Conservation (phyloP, 352 stramenopile genomes). For the Globisporangium nodosum region DNA sequence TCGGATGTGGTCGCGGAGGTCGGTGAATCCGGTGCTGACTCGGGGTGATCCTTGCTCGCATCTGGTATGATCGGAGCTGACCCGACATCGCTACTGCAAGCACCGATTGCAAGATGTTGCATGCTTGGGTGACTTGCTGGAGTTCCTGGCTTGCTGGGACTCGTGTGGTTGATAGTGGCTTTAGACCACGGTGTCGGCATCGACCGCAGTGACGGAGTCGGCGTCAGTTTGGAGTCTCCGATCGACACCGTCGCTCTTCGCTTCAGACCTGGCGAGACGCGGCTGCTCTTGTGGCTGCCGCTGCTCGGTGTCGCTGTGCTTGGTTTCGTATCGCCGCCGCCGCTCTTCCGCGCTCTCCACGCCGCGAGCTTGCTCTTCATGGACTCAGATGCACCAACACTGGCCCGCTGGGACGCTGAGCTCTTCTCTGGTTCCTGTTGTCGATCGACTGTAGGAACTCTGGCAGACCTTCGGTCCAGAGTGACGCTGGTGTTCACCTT, state of each 20-base stretch:
- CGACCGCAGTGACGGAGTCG: background rate
- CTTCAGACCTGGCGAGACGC: background rate
- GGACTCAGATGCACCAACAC: background rate
- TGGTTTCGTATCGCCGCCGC: background rate
- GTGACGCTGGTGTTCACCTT: too few relatives aligned
- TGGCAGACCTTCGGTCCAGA: too few relatives aligned
- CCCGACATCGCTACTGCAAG: background rate
- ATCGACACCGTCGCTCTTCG: conserved; percentile 8
- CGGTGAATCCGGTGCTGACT: background rate
- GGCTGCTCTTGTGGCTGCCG: background rate
- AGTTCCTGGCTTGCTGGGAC: background rate
- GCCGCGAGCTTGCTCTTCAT: conserved; percentile 14
- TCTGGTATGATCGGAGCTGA: background rate
- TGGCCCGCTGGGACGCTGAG: background rate
- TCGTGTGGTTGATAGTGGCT: background rate
- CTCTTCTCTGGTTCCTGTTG: background rate
- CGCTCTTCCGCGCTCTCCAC: conserved; percentile 9
- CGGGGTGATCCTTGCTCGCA: background rate
- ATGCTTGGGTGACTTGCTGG: background rate
- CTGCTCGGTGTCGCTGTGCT: background rate
- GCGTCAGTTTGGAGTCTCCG: conserved; percentile 3
- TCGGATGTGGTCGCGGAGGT: background rate
- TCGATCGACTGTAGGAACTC: background rate
- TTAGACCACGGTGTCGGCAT: background rate
- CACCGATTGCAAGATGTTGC: background rate